Base-by-base conservation (phyloP, 2,329 filamentous ascomycete species). In the Aspergillus puulaauensis region DNA sequence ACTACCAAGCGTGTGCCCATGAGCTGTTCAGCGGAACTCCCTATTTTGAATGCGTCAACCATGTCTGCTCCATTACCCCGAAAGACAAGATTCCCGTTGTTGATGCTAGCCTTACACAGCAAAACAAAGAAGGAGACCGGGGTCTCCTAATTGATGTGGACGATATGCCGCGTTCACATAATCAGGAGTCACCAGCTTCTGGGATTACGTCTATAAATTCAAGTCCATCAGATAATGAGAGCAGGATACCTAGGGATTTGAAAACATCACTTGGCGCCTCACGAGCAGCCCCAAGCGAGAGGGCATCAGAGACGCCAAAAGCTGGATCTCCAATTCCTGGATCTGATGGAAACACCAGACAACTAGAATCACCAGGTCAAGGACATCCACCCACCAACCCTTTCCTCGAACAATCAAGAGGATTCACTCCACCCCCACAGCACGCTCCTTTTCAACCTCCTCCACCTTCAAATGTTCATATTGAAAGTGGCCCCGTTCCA, bases 1-100 rank as follows among this genome's bases (percentile, higher is more conserved):
- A 78, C 56, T 77, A 74, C 51, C 77, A 79, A 63, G 78, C 77
- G 4, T 77, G 76, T 60, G 73, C 76, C 1, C 73, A 79, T 59
- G 77, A 80, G 45, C 61, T 76, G n/a, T 71, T 77, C 52, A 77
- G 71, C 49, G 67, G 69, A 17, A 69, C 64, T 7, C 73, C 74
- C 0, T 79, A 74, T 58, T 79, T 79, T 48, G 73, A 79, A 57
- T 79, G 77, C 51, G 54, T 71, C 14, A 75, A 77, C 49, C 78
- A 80, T 61, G 65, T 73, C 17, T 79, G 76, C 52, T 75, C 73
- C 0, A 68, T 75, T 17, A 75, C 73, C 1, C 67, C 70, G 2
- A 61, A 62, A 12, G 61, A 61, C 19, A 60, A 60, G 33, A 56
- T 64, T n/a, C 54, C 59, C 49, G 53, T 63, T 57, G 31, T 57